These are phyloP conservation scores for Baudoinia panamericana DNA, from an alignment of 495 filamentous ascomycete genomes.

Conservation along the genomic window DNA sequence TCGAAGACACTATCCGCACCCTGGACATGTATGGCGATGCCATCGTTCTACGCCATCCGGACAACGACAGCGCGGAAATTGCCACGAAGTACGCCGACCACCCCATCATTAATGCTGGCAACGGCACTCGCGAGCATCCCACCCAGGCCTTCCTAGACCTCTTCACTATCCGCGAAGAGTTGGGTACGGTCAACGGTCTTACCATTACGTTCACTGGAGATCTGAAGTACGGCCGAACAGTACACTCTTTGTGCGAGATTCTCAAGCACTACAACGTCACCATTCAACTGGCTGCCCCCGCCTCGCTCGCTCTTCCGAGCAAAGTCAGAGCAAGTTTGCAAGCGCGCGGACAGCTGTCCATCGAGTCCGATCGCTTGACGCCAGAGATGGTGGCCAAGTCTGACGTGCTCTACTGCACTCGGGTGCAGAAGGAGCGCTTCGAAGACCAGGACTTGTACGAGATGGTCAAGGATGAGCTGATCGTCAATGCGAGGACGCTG, in stretches of 20 bases:
- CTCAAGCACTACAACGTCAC: conserved; percentile 88
- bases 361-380: conserved; percentile 64
- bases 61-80: conserved; percentile 58
- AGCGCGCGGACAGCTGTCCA: conserved; percentile 57
- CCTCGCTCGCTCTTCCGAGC: conserved; percentile 59
- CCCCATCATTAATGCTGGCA: conserved; percentile 92
- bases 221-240: conserved; percentile 80
- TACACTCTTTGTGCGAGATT: conserved; percentile 86
- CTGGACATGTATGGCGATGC: conserved; percentile 90
- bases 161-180: conserved; percentile 94
- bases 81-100: conserved; percentile 78
- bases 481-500: conserved; percentile 81
- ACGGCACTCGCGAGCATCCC: conserved; percentile 87
- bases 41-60: conserved; percentile 83
- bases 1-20: conserved; percentile 87
- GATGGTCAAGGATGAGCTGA: conserved; percentile 68
- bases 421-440: conserved; percentile 94
- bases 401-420: conserved; percentile 91
- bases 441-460: conserved; percentile 65
- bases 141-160: conserved; percentile 98
- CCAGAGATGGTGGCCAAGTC: conserved; percentile 68
- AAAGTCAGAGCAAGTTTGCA: conserved; percentile 58
- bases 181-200: conserved; percentile 83
- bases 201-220: conserved; percentile 95
- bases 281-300: conserved; percentile 79